Base-by-base conservation (phyloP, 2,329 filamentous ascomycete genomes). In the Lomentospora prolificans region DNA sequence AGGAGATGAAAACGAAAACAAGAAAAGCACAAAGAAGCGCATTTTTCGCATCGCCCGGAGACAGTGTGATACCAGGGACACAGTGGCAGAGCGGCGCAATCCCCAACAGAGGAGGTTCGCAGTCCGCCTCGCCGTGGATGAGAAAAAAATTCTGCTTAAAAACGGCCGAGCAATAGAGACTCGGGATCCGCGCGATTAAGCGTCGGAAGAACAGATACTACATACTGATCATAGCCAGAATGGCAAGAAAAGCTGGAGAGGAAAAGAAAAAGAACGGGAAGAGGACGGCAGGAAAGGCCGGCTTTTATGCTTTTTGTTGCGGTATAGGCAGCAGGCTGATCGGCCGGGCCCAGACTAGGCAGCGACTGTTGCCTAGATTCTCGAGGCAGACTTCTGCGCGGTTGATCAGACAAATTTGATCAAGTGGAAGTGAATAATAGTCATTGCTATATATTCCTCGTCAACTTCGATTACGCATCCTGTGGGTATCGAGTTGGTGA, bases 131-230 rank as follows among this genome's bases (percentile, higher is more conserved):
- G 44, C 62, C 58, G 17, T 48, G 9, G n/a, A 46, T 30, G 53
- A 33, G 12, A 33, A 51, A 60, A 65, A 64, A 64, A 61, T 58
- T 58, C 24, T 51, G 41, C 53, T 55, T 50, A 36, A 52, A 59
- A 24, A 4, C 27, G 56, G 54, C 41, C 53, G 28, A 19, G 12
- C 56, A 52, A 28, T 44, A 33, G 59, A 52, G 27, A 22, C 50
- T 19, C 27, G 25, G 24, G 25, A 27, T 64, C 55, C 57, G 54
- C 62, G 63, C 60, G 36, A 31, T 64, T 60, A 61, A 60, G 60
- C 63, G 59, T 51, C 55, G 60, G 60, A 64, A 62, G 61, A 65
- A 64, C 63, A 63, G 60, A 61, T 64, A 62, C 63, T 65, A 64
- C 63, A 63, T 50, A 48, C 62, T 60, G 57, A 63, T 63, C 59